A percentile compares a stretch with the other conserved stretches of the same genome.
Conservation (phyloP, 192 early-diverging fungal species). For the Linnemannia elongata region DNA sequence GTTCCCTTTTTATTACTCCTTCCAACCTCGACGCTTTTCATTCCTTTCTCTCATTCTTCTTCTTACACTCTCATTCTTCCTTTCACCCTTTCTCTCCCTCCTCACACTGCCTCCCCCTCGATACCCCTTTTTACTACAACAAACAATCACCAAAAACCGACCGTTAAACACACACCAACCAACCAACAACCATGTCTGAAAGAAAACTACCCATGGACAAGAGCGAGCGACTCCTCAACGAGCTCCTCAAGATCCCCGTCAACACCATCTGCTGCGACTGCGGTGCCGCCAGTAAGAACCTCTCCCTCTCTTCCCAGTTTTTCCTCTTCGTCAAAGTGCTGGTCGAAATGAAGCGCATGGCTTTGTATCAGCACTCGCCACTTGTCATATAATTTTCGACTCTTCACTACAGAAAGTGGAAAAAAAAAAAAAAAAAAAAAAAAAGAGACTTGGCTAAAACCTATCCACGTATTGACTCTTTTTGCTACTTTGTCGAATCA, state of each 20-base stretch:
- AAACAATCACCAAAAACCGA: not conserved
- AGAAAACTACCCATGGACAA: constrained; percentile 75
- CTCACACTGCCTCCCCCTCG: not conserved
- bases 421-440: not conserved
- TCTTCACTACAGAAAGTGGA: not conserved
- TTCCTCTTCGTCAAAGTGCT: not conserved
- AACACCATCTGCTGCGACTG: constrained; percentile 86
- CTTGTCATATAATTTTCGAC: not conserved
- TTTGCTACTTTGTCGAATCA: not conserved
- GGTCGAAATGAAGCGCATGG: too few species aligned
- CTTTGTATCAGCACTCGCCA: not conserved
- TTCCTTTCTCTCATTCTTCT: not conserved
- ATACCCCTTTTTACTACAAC: not conserved
- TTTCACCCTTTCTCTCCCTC: too few species aligned
- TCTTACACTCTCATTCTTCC: too few species aligned
- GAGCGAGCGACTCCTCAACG: constrained; percentile 76
- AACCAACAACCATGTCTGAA: constrained; percentile 30
- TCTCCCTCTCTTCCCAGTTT: not conserved
- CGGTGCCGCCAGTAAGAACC: constrained; percentile 71
- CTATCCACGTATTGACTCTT: not conserved
- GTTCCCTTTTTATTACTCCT: not conserved
- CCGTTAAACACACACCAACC: not conserved
- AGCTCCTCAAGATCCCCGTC: constrained; percentile 75
- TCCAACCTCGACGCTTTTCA: not conserved
- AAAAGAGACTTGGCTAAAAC: not conserved